phyloP scores from a whole-genome alignment of 139 green algal genomes.

The Closterium sp. region DNA sequence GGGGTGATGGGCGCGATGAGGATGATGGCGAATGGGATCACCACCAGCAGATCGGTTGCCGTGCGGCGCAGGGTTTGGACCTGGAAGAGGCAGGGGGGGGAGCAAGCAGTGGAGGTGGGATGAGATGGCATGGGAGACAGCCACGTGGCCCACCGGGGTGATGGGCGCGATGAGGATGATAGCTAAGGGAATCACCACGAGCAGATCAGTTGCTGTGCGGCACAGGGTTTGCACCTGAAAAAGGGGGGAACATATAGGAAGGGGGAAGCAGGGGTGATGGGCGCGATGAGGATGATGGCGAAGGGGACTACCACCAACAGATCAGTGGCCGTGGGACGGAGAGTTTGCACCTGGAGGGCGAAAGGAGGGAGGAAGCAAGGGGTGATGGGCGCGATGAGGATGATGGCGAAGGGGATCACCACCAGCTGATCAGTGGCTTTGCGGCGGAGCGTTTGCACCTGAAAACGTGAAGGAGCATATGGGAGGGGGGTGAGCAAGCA shows the following conservation, averaged over 20 bases:
- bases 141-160: neutral
- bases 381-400: conserved; percentile 59
- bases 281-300: conserved; percentile 50
- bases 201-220: too few species aligned
- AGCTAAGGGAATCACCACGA: neutral
- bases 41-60: conserved; percentile 82
- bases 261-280: too few species aligned
- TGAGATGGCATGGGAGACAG: neutral
- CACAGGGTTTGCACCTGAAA: too few species aligned
- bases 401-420: too few species aligned
- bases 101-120: neutral
- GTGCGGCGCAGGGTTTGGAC: conserved; percentile 80
- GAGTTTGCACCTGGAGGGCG: conserved; percentile 41
- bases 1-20: conserved; percentile 94
- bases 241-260: too few species aligned
- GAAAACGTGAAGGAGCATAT: too few species aligned
- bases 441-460: too few species aligned
- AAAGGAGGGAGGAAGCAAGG: neutral
- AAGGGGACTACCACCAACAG: conserved; percentile 95
- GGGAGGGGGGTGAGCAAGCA: too few species aligned
- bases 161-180: too few species aligned
- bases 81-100: neutral
- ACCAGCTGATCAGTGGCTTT: too few species aligned
- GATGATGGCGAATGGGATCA: conserved; percentile 97
- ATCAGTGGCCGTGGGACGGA: conserved; percentile 87